Base-by-base conservation (phyloP, 352 stramenopile genomes). In the Blastocystis sp. region DNA sequence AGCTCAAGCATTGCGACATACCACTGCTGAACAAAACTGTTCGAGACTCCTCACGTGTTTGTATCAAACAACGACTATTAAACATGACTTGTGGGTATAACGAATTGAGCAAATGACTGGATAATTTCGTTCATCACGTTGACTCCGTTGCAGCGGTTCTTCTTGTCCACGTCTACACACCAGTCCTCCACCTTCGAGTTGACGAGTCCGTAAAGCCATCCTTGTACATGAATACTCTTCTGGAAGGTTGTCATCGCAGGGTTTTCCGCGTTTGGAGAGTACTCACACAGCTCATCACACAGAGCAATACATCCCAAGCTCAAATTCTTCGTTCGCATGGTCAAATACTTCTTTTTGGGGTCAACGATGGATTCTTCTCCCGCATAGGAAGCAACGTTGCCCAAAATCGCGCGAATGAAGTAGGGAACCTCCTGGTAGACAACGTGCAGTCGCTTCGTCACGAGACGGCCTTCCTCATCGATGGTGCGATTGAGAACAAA, bases 361-460 rank as follows among this genome's bases (percentile, higher is more conserved):
- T 84, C 73, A 3, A 84, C 73, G 40, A 84, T 84, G 18, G 73
- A 84, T 46, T 84, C 73, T 4, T 84, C 73, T 53, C 73, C 73
- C 24, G 73, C 73, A 84, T 84, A 84, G 3, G 73, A 49, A 18
- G 24, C 73, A 1, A 73, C 38, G 36, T 69, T 64, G 4, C 73
- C 73, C 21, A 84, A 11, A 49, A 84, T 84, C 14, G 73, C 73
- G 9, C 40, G 24, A 44, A 84, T 32, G 75, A 73, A 84, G 34
- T 18, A n/a, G 75, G 73, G 73, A 46, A 84, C 49, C n/a, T 84
- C 73, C 24, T 84, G 73, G 48, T 49, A 84, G n/a, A 84, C 32
- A 4, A 84, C 73, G 42, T 84, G 73, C 11, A 84, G 53, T 16
- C 73, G 32, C 56, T 84, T 84, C 14, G 73, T 84, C 11, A 84